Conservation (phyloP, 2,329 filamentous ascomycete species). For the Blastomyces emzantsi region DNA sequence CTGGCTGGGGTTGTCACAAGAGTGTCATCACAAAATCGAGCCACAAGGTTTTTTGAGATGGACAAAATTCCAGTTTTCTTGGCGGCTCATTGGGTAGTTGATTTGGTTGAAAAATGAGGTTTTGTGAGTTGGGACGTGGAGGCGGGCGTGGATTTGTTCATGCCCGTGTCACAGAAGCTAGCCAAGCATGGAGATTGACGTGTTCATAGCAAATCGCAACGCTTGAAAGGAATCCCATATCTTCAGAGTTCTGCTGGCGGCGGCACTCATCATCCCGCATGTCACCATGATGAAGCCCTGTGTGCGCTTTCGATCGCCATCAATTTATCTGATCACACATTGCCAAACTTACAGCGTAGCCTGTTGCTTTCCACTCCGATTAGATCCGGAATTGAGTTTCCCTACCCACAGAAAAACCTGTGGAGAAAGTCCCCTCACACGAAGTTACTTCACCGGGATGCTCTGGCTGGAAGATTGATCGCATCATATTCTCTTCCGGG, state of each 20-base stretch:
- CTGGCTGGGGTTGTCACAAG: background rate
- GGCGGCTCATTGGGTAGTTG: background rate
- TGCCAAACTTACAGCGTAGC: background rate
- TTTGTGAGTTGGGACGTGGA: background rate
- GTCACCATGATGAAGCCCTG: background rate
- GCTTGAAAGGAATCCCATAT: background rate
- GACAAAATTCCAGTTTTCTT: background rate
- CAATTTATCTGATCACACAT: background rate
- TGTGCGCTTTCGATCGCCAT: background rate
- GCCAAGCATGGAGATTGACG: background rate
- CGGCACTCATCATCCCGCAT: background rate
- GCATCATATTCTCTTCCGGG: background rate
- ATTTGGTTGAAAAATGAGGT: slow-evolving; percentile 1
- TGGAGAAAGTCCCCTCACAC: background rate
- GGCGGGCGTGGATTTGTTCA: background rate
- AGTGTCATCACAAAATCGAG: background rate
- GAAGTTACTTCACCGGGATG: background rate
- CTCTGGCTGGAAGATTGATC: background rate
- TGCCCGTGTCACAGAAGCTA: background rate
- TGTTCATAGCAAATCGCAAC: background rate
- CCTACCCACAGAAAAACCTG: background rate
- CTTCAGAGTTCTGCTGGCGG: background rate
- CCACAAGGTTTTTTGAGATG: background rate
- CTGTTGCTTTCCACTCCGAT: background rate
- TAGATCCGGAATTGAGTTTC: background rate